Evolutionary conservation across 768 basidiomycete genomes (phyloP).

Genomic region (Termitomyces sp.): DNA sequence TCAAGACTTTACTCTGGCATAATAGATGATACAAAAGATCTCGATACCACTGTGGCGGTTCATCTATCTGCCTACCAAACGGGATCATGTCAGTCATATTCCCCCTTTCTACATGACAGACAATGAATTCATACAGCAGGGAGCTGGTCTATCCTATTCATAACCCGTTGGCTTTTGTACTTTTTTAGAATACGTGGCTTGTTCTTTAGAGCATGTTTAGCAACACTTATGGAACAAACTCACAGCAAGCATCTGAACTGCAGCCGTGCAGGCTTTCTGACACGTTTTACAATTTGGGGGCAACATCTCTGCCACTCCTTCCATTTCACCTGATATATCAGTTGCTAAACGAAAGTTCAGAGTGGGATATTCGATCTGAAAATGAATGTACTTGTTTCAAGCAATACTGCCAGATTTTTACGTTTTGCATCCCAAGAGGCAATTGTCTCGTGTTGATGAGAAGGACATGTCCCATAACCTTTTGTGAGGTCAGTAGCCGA

Average conservation of each 20-base stretch:
- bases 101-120: neutral
- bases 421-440: conserved; percentile 50
- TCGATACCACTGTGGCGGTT: neutral
- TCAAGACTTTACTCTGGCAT: conserved; percentile 88
- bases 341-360: conserved; percentile 37
- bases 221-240: conserved; percentile 15
- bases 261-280: conserved; percentile 55
- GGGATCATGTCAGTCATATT: neutral
- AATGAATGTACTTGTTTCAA: conserved; percentile 45
- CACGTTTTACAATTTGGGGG: conserved; percentile 44
- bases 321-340: conserved; percentile 68
- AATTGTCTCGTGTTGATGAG: conserved; percentile 41
- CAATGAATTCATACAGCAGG: conserved; percentile 15
- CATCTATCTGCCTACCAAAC: too few species aligned
- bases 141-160: conserved; percentile 47
- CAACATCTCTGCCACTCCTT: conserved; percentile 38
- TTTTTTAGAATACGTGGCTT: conserved; percentile 19
- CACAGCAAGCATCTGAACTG: conserved; percentile 67
- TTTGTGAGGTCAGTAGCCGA: neutral
- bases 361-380: neutral
- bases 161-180: conserved; percentile 61
- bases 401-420: conserved; percentile 35
- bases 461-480: conserved; percentile 59
- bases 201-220: conserved; percentile 6
- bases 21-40: conserved; percentile 51